These are phyloP conservation scores for Cladosporium sp. DNA, from an alignment of 2,329 filamentous ascomycete species.

Conservation along the genomic window DNA sequence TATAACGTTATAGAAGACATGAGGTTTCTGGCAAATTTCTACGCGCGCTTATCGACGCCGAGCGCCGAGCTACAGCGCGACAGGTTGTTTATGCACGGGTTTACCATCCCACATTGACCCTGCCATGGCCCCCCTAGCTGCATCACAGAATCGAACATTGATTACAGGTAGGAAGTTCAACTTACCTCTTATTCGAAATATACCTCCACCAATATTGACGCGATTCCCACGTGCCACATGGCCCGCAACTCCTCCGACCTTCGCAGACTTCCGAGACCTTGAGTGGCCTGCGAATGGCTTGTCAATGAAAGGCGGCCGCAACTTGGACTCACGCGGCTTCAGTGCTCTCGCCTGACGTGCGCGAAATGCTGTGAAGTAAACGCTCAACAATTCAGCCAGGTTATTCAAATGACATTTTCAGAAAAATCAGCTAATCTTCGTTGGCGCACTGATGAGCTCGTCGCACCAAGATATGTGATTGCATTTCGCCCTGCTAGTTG, in stretches of 20 bases:
- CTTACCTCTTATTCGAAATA: not conserved
- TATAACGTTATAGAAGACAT: no score
- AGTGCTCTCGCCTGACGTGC: not conserved
- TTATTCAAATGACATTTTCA: not conserved
- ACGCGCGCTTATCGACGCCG: no score
- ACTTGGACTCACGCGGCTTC: not conserved
- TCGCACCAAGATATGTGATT: not conserved
- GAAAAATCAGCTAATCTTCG: not conserved
- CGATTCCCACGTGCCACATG: not conserved
- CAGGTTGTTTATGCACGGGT: no score
- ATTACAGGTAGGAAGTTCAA: not conserved
- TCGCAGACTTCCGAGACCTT: not conserved
- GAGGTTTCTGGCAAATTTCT: no score
- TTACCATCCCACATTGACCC: no score
- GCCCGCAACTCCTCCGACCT: not conserved
- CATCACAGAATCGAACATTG: not conserved
- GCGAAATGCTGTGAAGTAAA: not conserved
- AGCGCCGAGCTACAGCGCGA: no score
- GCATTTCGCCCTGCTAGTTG: not conserved
- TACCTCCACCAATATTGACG: not conserved
- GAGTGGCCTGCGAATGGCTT: not conserved
- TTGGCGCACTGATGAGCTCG: not conserved
- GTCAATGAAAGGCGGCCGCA: not conserved
- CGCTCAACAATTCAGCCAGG: not conserved
- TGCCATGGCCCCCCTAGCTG: not conserved